These are phyloP conservation scores for Septoria linicola DNA, from an alignment of 2,329 filamentous ascomycete species.

Conservation along the genomic window DNA sequence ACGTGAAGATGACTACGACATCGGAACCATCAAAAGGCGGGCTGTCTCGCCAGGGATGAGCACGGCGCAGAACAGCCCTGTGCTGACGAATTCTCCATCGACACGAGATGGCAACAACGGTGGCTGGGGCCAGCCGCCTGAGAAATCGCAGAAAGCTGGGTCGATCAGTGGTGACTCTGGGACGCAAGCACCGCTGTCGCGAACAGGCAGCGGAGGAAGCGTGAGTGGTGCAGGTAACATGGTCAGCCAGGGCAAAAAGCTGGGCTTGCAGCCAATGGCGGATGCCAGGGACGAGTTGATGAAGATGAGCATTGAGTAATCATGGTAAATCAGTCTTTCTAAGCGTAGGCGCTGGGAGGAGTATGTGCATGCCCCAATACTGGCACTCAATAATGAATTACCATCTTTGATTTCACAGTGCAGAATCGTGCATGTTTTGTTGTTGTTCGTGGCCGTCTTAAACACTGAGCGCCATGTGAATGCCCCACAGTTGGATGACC, in stretches of 20 bases:
- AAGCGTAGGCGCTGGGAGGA: constrained; percentile 6
- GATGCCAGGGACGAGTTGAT: constrained; percentile 94
- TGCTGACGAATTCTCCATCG: constrained; percentile 76
- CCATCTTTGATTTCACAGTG: too few relatives aligned
- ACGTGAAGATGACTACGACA: constrained; percentile 87
- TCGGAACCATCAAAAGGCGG: constrained; percentile 81
- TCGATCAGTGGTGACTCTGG: constrained; percentile 17
- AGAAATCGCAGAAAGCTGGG: constrained; percentile 38
- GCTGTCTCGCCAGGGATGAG: constrained; percentile 91
- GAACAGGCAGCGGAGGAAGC: constrained; percentile 19
- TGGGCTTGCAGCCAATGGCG: constrained; percentile 88
- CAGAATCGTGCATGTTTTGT: too few relatives aligned
- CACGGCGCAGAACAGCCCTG: constrained; percentile 77
- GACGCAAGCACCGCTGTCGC: constrained; percentile 8
- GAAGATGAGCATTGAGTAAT: constrained; percentile 62
- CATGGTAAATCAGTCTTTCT: neutral
- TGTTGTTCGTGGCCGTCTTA: too few relatives aligned
- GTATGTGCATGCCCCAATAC: neutral
- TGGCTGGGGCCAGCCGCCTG: constrained; percentile 66
- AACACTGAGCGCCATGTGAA: too few relatives aligned
- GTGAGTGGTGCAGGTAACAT: constrained; percentile 15
- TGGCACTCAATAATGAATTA: too few relatives aligned
- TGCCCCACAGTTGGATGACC: too few relatives aligned
- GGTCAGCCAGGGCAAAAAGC: constrained; percentile 49
- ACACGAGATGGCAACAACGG: constrained; percentile 64